Base-by-base conservation (phyloP, 208 protist genomes). In the Crithidia thermophila region DNA sequence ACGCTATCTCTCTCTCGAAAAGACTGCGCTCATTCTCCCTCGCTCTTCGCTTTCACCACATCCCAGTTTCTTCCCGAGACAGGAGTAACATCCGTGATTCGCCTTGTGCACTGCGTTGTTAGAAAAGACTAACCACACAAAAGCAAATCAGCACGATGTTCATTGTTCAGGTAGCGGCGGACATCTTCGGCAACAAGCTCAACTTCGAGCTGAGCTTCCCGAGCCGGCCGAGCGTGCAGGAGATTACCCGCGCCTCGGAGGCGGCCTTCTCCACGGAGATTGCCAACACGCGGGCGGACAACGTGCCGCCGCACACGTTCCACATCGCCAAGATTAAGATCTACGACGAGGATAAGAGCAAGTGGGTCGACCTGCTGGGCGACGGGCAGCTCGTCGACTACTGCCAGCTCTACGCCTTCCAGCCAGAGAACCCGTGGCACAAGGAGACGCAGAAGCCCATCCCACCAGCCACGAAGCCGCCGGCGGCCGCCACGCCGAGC, bases 151-250 rank as follows among this genome's bases (percentile, higher is more conserved):
- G 36, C 39, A 33, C 20, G 28, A 95, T 94, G 91, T 93, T 95
- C 71, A 56, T 89, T 53, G 79, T 95, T 4, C 84, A 92, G 53
- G 92, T 93, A 23, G 89, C 93, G 1, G 93, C 93, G 28, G 88
- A 95, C 62, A 92, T 97, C 47, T 97, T 94, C 60, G 81, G 79
- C 68, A 94, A 84, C 53, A 97, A 97, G 67, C 72, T 94, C 25
- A 97, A 97, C 82, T 94, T 91, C 65, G 93, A 95, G 78, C 72
- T 97, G 37, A 87, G 69, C 70, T 97, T 95, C 70, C 79, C 90
- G 30, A 69, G 59, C 49, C 62, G 82, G 10, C 93, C 90, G 9
- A 72, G 77, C 14, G 13, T 95, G 36, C 60, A 77, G 58, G 93
- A 97, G 67, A 65, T 97, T 50, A 93, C 39, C 20, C 59, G 73